Evolutionary conservation across 2,329 filamentous ascomycete species (phyloP), one percentile per base, ranked within the genome.

Genomic region (Penicillium capsulatum): DNA sequence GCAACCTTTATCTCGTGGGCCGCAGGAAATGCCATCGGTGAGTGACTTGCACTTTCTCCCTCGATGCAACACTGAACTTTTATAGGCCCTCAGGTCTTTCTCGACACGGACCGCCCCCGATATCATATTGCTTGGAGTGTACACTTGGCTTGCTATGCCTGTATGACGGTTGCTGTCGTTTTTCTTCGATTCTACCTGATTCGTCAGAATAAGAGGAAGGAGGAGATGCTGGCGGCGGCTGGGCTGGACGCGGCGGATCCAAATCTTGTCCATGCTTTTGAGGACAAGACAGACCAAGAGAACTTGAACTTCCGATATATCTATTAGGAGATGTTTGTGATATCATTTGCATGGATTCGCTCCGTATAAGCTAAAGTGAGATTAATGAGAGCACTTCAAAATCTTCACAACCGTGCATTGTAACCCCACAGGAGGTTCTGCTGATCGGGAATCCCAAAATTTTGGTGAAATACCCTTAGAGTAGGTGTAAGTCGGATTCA

Each of bases 1-100:
- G 73, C 79, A 49, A 86, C 84, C 61, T 86, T 87, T 55, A 72
- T 86, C 47, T 74, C 79, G 29, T 86, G 82, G 82, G 75, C 78
- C 14, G 73, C 75, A 0, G 83, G 83, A 1, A 86, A 86, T 50
- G 76, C 81, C 2, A 79, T 83, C 32, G 81, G 77, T 66, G 65
- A 58, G 59, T 64, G 11, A n/a, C n/a, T n/a, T 3, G 1, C 4
- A 17, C 7, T 7, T 7, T 24, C 22, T 11, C 22, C 7, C 22
- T 24, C 7, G 22, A 9, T 19, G n/a, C 17, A 10, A 14, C 15
- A 16, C 17, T 26, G 7, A 11, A 2, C 2, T 2, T 8, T 28
- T 1, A 7, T 31, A 71, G 75, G 78, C 1, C 80, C 81, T 1
- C 80, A 84, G 55, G 77, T 83, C 0, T 84, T 84, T 63, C 70